A percentile compares a stretch with the other conserved stretches of the same genome.
Conservation (phyloP, 306 rosid species). For the Mucuna pruriens region DNA sequence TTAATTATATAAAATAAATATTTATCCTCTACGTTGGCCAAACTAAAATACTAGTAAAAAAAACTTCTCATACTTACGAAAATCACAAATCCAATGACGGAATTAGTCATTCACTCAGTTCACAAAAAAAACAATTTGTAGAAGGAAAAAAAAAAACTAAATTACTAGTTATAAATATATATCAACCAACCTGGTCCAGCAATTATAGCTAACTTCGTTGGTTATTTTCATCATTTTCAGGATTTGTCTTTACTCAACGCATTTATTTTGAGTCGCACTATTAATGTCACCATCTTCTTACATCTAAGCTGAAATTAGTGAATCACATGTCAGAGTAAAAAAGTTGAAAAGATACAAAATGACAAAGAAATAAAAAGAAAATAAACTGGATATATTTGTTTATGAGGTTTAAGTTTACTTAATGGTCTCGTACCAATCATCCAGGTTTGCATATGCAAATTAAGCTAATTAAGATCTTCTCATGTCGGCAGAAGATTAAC, state of each 20-base stretch:
- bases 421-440: constrained; percentile 21
- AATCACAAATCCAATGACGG: too few species aligned
- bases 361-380: neutral
- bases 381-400: neutral
- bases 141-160: too few species aligned
- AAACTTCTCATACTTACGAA: too few species aligned
- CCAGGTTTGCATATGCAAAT: neutral
- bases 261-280: neutral
- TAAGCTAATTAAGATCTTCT: neutral
- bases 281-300: constrained; percentile 18
- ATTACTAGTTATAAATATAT: neutral
- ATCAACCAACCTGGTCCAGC: neutral
- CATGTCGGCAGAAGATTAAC: neutral
- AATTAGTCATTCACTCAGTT: too few species aligned
- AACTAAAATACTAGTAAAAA: too few species aligned
- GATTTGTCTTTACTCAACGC: neutral
- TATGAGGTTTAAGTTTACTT: neutral
- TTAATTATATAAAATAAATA: too few species aligned
- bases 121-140: too few species aligned
- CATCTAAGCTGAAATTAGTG: constrained; percentile 4
- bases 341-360: neutral
- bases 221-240: constrained; percentile 24
- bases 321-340: constrained; percentile 1
- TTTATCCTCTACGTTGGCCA: too few species aligned
- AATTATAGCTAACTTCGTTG: neutral